Evolutionary conservation across 768 basidiomycete genomes (phyloP), one percentile per base, ranked within the genome.

Genomic region (Rossbeevera mucosa): DNA sequence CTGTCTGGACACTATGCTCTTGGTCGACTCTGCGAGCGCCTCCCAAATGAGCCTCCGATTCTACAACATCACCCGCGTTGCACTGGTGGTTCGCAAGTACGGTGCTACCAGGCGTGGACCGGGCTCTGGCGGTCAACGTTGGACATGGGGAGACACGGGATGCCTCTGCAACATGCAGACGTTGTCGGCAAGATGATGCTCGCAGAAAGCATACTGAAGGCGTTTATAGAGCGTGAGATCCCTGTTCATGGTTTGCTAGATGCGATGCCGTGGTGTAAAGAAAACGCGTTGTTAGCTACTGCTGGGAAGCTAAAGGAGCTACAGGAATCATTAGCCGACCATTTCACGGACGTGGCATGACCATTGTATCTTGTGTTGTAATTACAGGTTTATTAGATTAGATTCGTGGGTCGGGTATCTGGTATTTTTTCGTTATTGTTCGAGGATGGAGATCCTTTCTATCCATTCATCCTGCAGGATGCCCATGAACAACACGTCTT

Each of bases 1-100:
- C 64, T 82, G 7, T 78, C 77, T 22, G 81, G 81, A 14, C 74
- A 77, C 59, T 78, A 81, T 59, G 71, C 73, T 30, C 72, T 81
- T 22, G 70, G 70, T 5, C 71, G 73, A 51, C 63, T 75, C 26
- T 75, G 75, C 69, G 74, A 78, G 44, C 65, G 70, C 16, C 70
- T 81, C 7, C 72, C 75, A 5, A 61, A 55, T 41, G 71, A 67
- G 26, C 70, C 79, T 12, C 80, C 80, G 16, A 51, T 59, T 29
- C 60, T 80, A 25, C 63, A 66, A 42, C 80, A 80, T 57, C 68
- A 65, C 44, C 64, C 67, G 20, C 66, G 74, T 22, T 80, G 79
- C 59, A 64, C 65, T 8, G 67, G 67, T 1, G 61, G 70, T 29
- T 66, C 66, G 16, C 68, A 71, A 56, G 71, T 70, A 22, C 65